Base-by-base conservation (phyloP, 2,329 filamentous ascomycete genomes). In the Cytospora piceicola region DNA sequence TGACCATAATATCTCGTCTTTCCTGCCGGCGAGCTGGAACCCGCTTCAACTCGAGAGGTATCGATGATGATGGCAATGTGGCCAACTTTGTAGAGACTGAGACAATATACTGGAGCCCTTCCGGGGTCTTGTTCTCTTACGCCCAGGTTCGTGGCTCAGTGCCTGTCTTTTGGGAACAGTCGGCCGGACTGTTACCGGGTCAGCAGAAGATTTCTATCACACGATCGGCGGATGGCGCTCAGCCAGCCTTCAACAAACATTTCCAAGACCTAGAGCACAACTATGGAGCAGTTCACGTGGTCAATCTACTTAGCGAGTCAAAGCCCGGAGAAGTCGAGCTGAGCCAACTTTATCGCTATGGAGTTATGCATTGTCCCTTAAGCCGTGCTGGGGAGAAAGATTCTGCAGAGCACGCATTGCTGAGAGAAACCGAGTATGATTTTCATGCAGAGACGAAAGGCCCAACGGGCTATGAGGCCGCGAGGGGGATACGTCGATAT, bases 11-110 rank as follows among this genome's bases (percentile, higher is more conserved):
- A 68, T 98, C 95, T 1, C 87, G 95, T 36, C 82, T 98, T 46
- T 98, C 95, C 2, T 98, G 94, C 74, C 86, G 89, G 71, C 88
- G 94, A 78, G 95, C 95, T 22, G 95, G 95, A 27, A 99, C 95
- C 20, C 87, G 95, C 51, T 99, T 98, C 82, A 98, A 98, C 76
- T 90, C 94, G n/a, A 86, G 95, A 71, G 95, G 95, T 49, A 97
- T 99, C 69, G 95, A 99, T 74, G 95, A 99, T 75, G 93, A 98
- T 73, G 95, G 95, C 17, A 93, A 98, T 72, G 95, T 98, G 32
- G 94, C 95, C 67, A 99, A 99, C 77, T 99, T 97, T 77, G 95
- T 98, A n/a, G 95, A 99, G 77, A 95, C 93, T 0, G 95, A 99
- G 78, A 96, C 93, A 0, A 88, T 94, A 51, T 94, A 96, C 74